Evolutionary conservation across 768 basidiomycete species (phyloP).

Genomic region (Suillus discolor): DNA sequence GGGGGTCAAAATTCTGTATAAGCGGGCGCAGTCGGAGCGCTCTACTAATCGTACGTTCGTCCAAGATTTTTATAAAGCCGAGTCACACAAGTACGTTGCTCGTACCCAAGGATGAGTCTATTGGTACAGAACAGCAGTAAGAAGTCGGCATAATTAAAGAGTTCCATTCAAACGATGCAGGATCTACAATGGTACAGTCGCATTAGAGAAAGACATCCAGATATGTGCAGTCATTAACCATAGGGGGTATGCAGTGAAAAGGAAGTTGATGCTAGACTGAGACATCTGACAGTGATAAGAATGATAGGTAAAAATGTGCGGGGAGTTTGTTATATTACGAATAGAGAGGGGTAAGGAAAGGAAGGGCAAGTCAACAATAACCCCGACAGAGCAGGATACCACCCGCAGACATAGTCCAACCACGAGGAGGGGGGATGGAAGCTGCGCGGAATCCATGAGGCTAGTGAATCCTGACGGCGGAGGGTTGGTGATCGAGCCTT

Average conservation of each 20-base stretch:
- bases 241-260: constrained; percentile 26
- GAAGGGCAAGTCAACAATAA: background rate
- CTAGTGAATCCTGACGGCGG: constrained; percentile 15
- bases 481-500: constrained; percentile 13
- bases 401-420: constrained; percentile 21
- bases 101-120: background rate
- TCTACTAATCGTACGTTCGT: background rate
- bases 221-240: constrained; percentile 27
- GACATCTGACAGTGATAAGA: constrained; percentile 28
- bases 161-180: constrained; percentile 15
- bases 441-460: constrained; percentile 41
- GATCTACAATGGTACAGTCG: constrained; percentile 22
- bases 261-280: constrained; percentile 3
- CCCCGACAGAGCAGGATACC: background rate
- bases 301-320: constrained; percentile 8
- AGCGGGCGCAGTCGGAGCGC: background rate
- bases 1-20: no score
- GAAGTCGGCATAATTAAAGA: background rate
- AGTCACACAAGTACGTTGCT: background rate
- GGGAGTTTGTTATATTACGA: background rate
- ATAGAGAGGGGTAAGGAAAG: constrained; percentile 2
- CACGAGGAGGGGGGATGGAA: constrained; percentile 28
- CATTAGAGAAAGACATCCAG: constrained; percentile 20
- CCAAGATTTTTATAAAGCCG: background rate
- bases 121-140: background rate